Evolutionary conservation across 306 rosid genomes (phyloP), one percentile per base, ranked within the genome.

Genomic region (Gastrolobium bilobum): DNA sequence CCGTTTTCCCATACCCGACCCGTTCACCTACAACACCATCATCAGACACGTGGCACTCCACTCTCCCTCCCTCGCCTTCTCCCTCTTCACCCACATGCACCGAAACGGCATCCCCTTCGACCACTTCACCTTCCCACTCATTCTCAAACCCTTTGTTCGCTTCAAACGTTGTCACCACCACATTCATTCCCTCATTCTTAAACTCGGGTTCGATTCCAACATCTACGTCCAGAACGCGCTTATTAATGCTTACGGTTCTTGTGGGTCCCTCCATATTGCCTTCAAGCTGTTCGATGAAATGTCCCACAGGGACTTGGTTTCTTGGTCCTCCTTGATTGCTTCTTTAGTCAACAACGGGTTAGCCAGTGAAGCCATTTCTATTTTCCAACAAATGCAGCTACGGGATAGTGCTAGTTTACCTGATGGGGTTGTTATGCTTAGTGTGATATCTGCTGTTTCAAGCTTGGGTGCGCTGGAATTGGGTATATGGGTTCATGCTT

Each of bases 61-160:
- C 76, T 80, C 82, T 38, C 88, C 91, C 60, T 56, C 81, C 76
- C 71, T 68, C 6, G 71, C 91, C 44, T 7, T 72, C 73, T 68
- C 77, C 33, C 80, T 83, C 48, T 90, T 90, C 79, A 29, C 80
- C 80, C 63, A 61, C 31, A 86, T 90, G 90, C 90, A 79, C 79
- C 86, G 59, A n/a, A 73, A 52, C 71, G 59, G 37, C 64, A 76
- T 82, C 74, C 86, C 89, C 4, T 38, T 54, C 20, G 91, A 90
- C 42, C 65, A 81, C 80, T 90, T 86, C 81, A 90, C 91, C 51
- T 88, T 90, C 85, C 94, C 94, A 4, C 86, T 88, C 64, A 75
- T 90, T 73, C 90, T 90, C 51, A 83, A 73, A 57, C 81, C 79
- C 67, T 48, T 73, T 54, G 50, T 85, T 76, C 80, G 77, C 20